Evolutionary conservation across 139 green algal species (phyloP), one percentile per base, ranked within the genome.

Genomic region (Tetradesmus obliquus): DNA sequence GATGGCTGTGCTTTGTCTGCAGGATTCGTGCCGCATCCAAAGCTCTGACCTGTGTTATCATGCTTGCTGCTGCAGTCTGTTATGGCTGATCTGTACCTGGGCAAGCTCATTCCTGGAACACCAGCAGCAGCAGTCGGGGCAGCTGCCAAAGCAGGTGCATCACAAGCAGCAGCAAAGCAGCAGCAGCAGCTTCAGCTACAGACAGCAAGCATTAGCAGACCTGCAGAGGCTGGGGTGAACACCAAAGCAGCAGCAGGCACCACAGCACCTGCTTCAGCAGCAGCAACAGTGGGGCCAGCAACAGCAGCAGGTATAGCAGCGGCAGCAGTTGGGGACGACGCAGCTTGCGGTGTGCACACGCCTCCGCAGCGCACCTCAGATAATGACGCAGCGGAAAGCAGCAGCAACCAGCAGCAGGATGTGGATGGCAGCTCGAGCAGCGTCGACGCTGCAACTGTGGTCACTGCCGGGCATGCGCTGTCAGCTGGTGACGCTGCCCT

Each of bases 41-140:
- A 45, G 32, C 32, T 45, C 32, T 82, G 6, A 57, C 57, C 13
- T 51, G 1, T 79, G 24, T 8, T 55, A 4, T 53, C 24, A 24
- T 86, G 81, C 32, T 45, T 45, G 32, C 32, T 76, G 8, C 22
- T 91, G 79, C 88, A 92, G 88, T 84, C 62, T 82, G 88, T 92
- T 6, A 62, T 92, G 88, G 9, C 19, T 22, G 88, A 92, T 32
- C 51, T 92, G 58, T 92, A 92, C 15, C 20, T 55, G 13, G 66
- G 60, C 8, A 79, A 66, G 24, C 8, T 6, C 60, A 87, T 92
- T 5, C 72, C 87, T n/a, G 74, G 84, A 7, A n/a, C 72, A 22
- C 87, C 87, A 86, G 72, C 72, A 57, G 54, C 55, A 62, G 60
- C 58, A 62, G 19, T 15, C 8, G 15, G 9, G 17, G 60, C 84